Evolutionary conservation across 148 eudicot species (phyloP), one percentile per base, ranked within the genome.

Genomic region (Chenopodium formosanum): DNA sequence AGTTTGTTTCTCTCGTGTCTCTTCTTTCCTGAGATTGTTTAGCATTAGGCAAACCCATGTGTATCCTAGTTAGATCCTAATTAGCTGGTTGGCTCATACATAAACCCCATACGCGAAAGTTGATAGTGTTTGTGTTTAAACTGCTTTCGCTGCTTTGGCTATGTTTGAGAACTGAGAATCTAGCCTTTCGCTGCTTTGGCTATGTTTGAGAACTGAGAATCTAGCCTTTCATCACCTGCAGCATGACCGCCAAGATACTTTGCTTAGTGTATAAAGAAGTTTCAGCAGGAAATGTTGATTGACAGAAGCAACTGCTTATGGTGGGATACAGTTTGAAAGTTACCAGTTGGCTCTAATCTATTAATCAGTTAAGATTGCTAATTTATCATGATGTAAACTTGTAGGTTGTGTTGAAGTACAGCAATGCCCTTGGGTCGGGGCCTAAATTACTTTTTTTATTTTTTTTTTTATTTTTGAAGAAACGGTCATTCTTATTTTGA

Each of bases 1-100:
- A 95, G 88, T 93, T 92, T 81, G 98, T 95, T 87, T 93, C 97
- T 75, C 97, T 95, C n/a, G 98, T 93, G 77, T 92, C 97, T 4
- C 92, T 94, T 76, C 73, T 94, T 76, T 88, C 97, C 10, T 94
- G 88, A 89, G 79, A 77, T 81, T 86, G 80, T 77, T 63, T 70
- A 70, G 76, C 25, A n/a, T 22, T 83, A 46, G 29, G 70, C 75
- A 34, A 67, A 27, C 2, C 63, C 37, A 13, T 47, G 4, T 13
- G 46, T 65, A 25, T 66, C 50, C 17, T 66, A 60, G 19, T 27
- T 70, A 84, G 82, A 47, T 37, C 19, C 46, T 50, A 22, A 4
- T 72, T 83, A 78, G 73, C 63, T 71, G 64, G 66, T 50, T 23
- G 65, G 76, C 79, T 34, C 53, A 68, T 68, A 60, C 66, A 2